These are phyloP conservation scores for Arthrobotrys conoides DNA, from an alignment of 2,329 filamentous ascomycete species.

Conservation along the genomic window DNA sequence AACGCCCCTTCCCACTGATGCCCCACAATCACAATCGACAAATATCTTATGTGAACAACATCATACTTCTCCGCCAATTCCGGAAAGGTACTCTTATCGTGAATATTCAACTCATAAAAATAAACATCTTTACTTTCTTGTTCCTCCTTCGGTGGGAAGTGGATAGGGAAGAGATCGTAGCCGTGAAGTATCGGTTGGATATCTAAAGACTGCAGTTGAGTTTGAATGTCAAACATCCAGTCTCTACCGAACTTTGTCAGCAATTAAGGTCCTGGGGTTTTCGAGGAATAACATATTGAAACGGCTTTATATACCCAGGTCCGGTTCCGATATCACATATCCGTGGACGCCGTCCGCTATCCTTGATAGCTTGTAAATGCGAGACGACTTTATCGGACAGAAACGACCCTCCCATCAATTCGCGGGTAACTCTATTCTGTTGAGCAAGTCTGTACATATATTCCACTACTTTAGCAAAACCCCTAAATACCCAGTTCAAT, in stretches of 20 bases:
- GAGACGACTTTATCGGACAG: background rate
- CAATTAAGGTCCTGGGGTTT: too few species aligned
- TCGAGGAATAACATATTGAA: too few species aligned
- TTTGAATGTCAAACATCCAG: conserved; percentile 28
- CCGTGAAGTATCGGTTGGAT: conserved; percentile 29
- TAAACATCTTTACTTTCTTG: conserved; percentile 4
- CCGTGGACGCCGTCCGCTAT: too few species aligned
- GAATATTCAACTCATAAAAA: conserved; percentile 37
- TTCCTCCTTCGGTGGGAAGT: conserved; percentile 25
- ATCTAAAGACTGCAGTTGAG: conserved; percentile 1
- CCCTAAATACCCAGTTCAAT: too few species aligned
- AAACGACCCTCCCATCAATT: conserved; percentile 39
- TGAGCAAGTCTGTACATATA: conserved; percentile 6
- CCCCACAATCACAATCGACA: conserved; percentile 20
- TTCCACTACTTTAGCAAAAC: background rate
- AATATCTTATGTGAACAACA: conserved; percentile 34
- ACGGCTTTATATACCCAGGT: conserved; percentile 20
- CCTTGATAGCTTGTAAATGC: conserved; percentile 18
- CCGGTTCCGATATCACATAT: conserved; percentile 41
- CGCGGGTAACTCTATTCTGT: conserved; percentile 31
- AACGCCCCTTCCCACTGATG: conserved; percentile 23
- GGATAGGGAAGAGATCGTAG: conserved; percentile 38
- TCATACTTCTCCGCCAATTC: conserved; percentile 25
- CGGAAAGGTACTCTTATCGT: conserved; percentile 13
- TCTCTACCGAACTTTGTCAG: conserved; percentile 3